phyloP scores from a whole-genome alignment of 2,329 filamentous ascomycete species.

The Pyrenophora seminiperda region DNA sequence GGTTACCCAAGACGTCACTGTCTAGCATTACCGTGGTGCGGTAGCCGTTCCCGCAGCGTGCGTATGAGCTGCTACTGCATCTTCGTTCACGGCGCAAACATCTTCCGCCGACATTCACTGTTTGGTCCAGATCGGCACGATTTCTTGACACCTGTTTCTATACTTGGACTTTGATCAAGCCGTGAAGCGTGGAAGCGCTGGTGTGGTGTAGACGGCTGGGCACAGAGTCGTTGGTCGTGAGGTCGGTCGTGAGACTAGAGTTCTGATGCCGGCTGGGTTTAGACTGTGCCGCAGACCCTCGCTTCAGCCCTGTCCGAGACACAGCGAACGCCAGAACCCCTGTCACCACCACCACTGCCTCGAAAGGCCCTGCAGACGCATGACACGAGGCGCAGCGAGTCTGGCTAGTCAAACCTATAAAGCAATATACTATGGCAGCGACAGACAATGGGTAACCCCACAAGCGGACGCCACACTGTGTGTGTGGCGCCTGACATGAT shows the following conservation, averaged over 20 bases:
- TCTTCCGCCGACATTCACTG: conserved; percentile 21
- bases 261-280: conserved; percentile 40
- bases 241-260: conserved; percentile 31
- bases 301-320: conserved; percentile 36
- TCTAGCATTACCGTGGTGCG: not conserved
- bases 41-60: not conserved
- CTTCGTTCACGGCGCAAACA: not conserved
- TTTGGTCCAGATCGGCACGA: conserved; percentile 6
- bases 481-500: not conserved
- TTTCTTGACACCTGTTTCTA: conserved; percentile 29
- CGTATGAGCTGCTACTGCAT: not conserved
- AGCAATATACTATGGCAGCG: conserved; percentile 8
- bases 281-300: conserved; percentile 36
- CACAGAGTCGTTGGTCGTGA: conserved; percentile 28
- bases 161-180: conserved; percentile 16
- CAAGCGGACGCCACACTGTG: not conserved
- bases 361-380: conserved; percentile 18
- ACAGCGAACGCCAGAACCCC: conserved; percentile 28
- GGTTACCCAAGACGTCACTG: conserved; percentile 15
- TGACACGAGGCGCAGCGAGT: conserved; percentile 19
- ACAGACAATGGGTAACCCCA: not conserved
- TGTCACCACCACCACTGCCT: conserved; percentile 20
- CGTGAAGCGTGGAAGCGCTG: conserved; percentile 23
- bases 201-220: conserved; percentile 15
- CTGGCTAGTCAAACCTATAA: conserved; percentile 16